Evolutionary conservation across 2,329 filamentous ascomycete genomes (phyloP).

Genomic region (Nemania abortiva): DNA sequence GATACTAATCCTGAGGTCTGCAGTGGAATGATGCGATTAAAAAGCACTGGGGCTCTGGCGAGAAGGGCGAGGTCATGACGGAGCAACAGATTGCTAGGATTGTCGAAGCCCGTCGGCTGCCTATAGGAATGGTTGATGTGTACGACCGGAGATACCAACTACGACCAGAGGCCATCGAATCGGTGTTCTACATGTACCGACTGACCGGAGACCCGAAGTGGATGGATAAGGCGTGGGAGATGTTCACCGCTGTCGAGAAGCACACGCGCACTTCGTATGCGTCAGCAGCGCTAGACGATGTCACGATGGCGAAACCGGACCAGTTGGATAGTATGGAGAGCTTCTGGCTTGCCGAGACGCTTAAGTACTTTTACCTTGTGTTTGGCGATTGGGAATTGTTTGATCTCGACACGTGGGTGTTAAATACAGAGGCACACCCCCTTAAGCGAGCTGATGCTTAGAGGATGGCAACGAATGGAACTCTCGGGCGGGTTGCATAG

Average conservation of each 20-base stretch:
- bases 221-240: constrained; percentile 78
- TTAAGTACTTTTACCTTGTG: constrained; percentile 75
- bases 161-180: constrained; percentile 83
- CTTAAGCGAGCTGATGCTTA: constrained; percentile 54
- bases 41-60: constrained; percentile 47
- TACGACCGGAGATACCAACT: constrained; percentile 72
- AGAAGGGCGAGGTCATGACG: constrained; percentile 40
- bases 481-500: constrained; percentile 6
- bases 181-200: constrained; percentile 81
- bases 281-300: constrained; percentile 74
- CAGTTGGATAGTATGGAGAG: constrained; percentile 73
- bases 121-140: constrained; percentile 67
- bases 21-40: constrained; percentile 45
- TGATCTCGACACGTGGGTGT: constrained; percentile 71
- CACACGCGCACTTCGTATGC: constrained; percentile 72
- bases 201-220: constrained; percentile 75
- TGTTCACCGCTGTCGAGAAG: constrained; percentile 75
- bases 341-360: constrained; percentile 78
- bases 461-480: not conserved
- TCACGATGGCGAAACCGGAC: constrained; percentile 57
- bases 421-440: constrained; percentile 70
- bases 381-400: constrained; percentile 70
- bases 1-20: constrained; percentile 7
- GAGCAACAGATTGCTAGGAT: constrained; percentile 51
- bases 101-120: constrained; percentile 60